phyloP scores from a whole-genome alignment of 148 eudicot species.

The Chenopodium formosanum region DNA sequence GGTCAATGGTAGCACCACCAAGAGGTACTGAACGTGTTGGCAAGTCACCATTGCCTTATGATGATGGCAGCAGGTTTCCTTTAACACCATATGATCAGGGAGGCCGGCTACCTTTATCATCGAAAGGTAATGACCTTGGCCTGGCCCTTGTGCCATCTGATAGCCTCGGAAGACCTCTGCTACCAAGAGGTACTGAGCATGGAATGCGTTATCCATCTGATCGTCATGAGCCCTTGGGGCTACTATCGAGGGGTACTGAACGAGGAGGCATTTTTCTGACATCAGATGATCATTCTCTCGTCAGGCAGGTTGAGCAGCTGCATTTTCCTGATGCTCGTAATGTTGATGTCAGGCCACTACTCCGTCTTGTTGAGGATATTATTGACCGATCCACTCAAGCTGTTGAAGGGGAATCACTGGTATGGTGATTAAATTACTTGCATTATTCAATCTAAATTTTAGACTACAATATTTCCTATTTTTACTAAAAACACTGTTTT shows the following conservation, averaged over 20 bases:
- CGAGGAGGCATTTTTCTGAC: constrained; percentile 30
- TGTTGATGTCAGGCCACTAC: constrained; percentile 33
- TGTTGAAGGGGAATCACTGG: constrained; percentile 27
- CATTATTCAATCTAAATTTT: too few relatives aligned
- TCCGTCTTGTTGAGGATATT: constrained; percentile 39
- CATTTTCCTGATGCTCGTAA: constrained; percentile 40
- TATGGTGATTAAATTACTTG: background rate
- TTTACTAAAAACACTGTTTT: background rate
- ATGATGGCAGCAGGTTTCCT: background rate
- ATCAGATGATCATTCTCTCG: constrained; percentile 40
- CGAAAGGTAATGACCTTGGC: constrained; percentile 7
- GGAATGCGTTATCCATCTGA: background rate
- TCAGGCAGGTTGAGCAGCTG: constrained; percentile 27
- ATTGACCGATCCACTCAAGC: constrained; percentile 28
- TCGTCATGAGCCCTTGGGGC: background rate
- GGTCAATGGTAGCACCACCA: background rate
- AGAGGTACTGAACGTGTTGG: constrained; percentile 1
- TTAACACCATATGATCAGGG: constrained; percentile 12
- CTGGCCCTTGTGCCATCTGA: constrained; percentile 1
- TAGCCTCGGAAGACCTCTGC: background rate
- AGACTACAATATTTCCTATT: background rate
- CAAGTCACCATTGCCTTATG: constrained; percentile 4
- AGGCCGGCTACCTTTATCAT: constrained; percentile 8
- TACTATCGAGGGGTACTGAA: constrained; percentile 17
- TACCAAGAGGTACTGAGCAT: constrained; percentile 11